A percentile compares a stretch with the other conserved stretches of the same genome.
Evolutionary conservation across 2,329 filamentous ascomycete species (phyloP).

Genomic region (Botrytis galanthina): DNA sequence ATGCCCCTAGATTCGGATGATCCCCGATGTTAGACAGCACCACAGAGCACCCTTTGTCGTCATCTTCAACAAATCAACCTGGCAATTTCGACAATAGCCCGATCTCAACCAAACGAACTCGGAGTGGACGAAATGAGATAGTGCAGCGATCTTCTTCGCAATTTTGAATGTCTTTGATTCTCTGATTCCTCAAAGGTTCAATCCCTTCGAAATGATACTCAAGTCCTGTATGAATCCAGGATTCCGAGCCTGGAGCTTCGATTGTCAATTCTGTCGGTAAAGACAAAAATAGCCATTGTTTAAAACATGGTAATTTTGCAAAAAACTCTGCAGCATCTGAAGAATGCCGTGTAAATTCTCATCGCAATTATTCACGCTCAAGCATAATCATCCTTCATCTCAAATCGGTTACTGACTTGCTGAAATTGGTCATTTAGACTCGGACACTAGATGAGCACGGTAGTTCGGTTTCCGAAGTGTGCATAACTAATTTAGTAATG

Average conservation of each 20-base stretch:
- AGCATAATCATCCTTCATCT: conserved; percentile 7
- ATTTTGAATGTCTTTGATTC: neutral
- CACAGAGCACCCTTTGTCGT: conserved; percentile 8
- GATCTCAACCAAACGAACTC: conserved; percentile 2
- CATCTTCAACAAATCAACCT: conserved; percentile 14
- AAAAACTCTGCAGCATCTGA: neutral
- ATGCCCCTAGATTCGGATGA: conserved; percentile 3
- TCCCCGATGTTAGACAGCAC: conserved; percentile 16
- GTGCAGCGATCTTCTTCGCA: conserved; percentile 11
- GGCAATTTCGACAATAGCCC: neutral
- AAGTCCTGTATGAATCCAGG: neutral
- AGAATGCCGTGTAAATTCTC: conserved; percentile 6
- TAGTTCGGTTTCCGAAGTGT: conserved; percentile 7
- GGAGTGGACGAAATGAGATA: conserved; percentile 1
- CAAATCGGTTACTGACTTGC: neutral
- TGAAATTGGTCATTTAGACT: neutral
- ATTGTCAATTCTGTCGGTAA: neutral
- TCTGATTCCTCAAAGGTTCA: neutral
- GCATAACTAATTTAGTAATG: conserved; percentile 9
- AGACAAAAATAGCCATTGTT: neutral
- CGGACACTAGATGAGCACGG: conserved; percentile 6
- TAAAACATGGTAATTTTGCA: neutral
- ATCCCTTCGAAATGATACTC: neutral
- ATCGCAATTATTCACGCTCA: neutral
- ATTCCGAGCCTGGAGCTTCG: neutral